These are phyloP conservation scores for Mycena albidolilacea DNA, from an alignment of 768 basidiomycete species.

Conservation along the genomic window DNA sequence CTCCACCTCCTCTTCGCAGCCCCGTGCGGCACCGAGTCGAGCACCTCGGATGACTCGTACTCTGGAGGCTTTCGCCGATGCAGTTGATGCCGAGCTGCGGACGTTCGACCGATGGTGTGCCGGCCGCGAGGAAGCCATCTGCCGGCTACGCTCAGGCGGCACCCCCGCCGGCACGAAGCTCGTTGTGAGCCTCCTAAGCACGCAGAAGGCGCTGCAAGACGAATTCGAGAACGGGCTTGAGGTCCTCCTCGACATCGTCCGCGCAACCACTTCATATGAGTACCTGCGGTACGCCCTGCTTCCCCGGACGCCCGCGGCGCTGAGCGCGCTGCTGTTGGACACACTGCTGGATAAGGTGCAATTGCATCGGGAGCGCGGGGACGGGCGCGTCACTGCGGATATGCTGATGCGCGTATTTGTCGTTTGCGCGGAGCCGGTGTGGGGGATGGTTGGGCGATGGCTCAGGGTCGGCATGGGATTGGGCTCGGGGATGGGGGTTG, in stretches of 20 bases:
- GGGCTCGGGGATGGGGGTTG: conserved; percentile 51
- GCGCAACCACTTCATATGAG: conserved; percentile 48
- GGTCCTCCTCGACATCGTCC: conserved; percentile 67
- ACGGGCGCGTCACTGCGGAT: conserved; percentile 62
- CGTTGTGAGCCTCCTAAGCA: conserved; percentile 76
- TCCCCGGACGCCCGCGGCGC: conserved; percentile 61
- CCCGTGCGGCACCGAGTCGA: conserved; percentile 27
- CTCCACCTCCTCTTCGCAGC: conserved; percentile 47
- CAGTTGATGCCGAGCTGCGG: conserved; percentile 72
- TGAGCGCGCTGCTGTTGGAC: conserved; percentile 75
- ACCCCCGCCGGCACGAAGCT: conserved; percentile 52
- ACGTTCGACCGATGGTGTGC: conserved; percentile 82
- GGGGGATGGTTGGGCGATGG: conserved; percentile 83
- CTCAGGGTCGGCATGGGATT: conserved; percentile 79
- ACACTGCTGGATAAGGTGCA: conserved; percentile 71
- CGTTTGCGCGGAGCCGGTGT: conserved; percentile 76
- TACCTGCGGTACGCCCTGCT: conserved; percentile 37
- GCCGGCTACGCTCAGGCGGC: conserved; percentile 67
- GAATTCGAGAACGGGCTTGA: conserved; percentile 71
- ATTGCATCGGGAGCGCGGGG: conserved; percentile 71
- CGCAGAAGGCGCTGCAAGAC: conserved; percentile 72
- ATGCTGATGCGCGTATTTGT: conserved; percentile 75
- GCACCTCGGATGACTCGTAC: conserved; percentile 63
- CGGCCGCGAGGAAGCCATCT: conserved; percentile 74
- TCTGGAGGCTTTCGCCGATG: conserved; percentile 88